Evolutionary conservation across 768 basidiomycete genomes (phyloP).

Genomic region (Tylopilus rubrobrunneus): DNA sequence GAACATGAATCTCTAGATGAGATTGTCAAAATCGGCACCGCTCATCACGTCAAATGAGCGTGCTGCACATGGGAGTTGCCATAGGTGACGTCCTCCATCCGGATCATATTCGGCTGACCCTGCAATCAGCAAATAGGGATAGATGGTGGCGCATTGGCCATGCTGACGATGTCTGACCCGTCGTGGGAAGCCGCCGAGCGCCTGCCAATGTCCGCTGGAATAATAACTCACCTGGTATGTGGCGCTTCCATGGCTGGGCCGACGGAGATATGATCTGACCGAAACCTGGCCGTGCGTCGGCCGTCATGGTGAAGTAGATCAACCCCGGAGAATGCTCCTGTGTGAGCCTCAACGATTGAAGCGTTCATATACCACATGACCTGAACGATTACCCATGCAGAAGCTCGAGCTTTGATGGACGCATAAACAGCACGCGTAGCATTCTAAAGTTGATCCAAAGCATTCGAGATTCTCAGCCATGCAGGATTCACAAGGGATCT

Average conservation of each 20-base stretch:
- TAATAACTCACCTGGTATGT: neutral
- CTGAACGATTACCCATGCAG: neutral
- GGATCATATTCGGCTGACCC: slow-evolving; percentile 7
- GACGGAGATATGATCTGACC: neutral
- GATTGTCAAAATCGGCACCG: slow-evolving; percentile 5
- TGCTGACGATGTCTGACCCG: neutral
- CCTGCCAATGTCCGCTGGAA: too few species aligned
- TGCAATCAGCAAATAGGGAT: neutral
- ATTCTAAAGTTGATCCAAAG: too few species aligned
- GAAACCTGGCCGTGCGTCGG: too few species aligned
- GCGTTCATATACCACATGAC: neutral
- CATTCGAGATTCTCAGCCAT: too few species aligned
- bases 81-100: neutral
- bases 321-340: neutral
- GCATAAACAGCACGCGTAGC: neutral
- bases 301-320: too few species aligned
- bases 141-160: neutral
- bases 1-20: neutral
- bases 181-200: neutral
- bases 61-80: slow-evolving; percentile 1
- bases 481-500: neutral
- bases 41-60: neutral
- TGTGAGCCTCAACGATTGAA: neutral
- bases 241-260: neutral
- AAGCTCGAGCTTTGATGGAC: neutral